Evolutionary conservation across 257 asterid species (phyloP).

Genomic region (Salvia hispanica): DNA sequence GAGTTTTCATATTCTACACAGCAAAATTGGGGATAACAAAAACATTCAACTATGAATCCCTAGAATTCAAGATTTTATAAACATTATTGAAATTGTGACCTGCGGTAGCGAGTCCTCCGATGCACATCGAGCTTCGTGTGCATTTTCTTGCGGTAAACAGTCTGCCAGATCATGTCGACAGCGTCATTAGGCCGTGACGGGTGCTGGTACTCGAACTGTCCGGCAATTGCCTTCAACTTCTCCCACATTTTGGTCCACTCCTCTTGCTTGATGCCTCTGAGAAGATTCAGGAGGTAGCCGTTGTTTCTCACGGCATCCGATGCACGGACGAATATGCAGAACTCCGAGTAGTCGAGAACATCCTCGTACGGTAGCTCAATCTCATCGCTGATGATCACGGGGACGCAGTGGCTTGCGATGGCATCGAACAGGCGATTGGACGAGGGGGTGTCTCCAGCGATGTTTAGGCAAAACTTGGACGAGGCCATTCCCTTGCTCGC

Average conservation of each 20-base stretch:
- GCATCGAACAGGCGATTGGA: conserved; percentile 86
- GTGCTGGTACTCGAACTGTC: conserved; percentile 63
- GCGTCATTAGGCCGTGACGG: conserved; percentile 68
- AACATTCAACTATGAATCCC: neutral
- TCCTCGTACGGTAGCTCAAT: conserved; percentile 81
- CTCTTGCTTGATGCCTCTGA: conserved; percentile 53
- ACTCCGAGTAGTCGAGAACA: conserved; percentile 65
- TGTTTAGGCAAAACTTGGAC: conserved; percentile 76
- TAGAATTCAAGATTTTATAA: neutral
- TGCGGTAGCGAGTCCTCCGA: conserved; percentile 51
- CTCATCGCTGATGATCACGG: conserved; percentile 76
- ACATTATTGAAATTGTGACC: conserved; percentile 33
- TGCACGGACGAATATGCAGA: conserved; percentile 56
- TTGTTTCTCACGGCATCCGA: conserved; percentile 58
- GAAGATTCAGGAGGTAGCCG: conserved; percentile 60
- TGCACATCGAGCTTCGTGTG: conserved; percentile 40
- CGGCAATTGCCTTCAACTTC: conserved; percentile 45
- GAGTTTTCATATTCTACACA: conserved; percentile 25
- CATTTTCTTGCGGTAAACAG: conserved; percentile 55
- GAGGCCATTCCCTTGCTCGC: conserved; percentile 71
- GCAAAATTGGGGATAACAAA: neutral
- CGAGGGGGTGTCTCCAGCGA: conserved; percentile 91
- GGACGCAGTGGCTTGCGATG: conserved; percentile 79
- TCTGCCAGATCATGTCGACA: conserved; percentile 84
- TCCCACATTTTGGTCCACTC: conserved; percentile 76